Percentiles rank a stretch among this genome's conserved stretches.
phyloP scores from a whole-genome alignment of 1,139 yeast species.

The Nakaseomyces glabratus region DNA sequence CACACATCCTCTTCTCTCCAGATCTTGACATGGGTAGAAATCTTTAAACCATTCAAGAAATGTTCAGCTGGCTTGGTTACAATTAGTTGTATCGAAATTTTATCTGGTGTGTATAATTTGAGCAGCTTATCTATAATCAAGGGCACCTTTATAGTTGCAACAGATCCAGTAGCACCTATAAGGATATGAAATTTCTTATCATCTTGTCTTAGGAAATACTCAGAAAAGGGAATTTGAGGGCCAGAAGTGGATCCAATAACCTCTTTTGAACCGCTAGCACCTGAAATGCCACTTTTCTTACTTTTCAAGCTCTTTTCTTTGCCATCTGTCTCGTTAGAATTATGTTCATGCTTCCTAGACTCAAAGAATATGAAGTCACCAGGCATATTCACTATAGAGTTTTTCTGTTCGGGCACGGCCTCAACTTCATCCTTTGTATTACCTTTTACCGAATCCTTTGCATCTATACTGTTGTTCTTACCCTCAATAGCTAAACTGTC shows the following conservation, averaged over 20 bases:
- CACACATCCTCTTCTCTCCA: conserved; percentile 96
- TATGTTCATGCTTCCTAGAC: conserved; percentile 8
- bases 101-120: conserved; percentile 61
- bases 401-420: conserved; percentile 20
- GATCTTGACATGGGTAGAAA: conserved; percentile 73
- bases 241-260: conserved; percentile 46
- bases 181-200: conserved; percentile 79
- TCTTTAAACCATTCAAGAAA: conserved; percentile 67
- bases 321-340: conserved; percentile 1
- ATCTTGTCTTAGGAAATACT: conserved; percentile 59
- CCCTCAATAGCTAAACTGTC: conserved; percentile 6
- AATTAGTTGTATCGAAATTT: conserved; percentile 74
- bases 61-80: conserved; percentile 79
- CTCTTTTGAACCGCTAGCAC: conserved; percentile 27
- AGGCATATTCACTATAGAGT: conserved; percentile 30
- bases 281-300: conserved; percentile 7
- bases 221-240: conserved; percentile 67
- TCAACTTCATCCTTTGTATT: conserved; percentile 9
- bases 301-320: background rate
- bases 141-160: conserved; percentile 90
- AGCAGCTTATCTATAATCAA: conserved; percentile 72
- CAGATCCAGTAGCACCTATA: conserved; percentile 91
- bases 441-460: background rate
- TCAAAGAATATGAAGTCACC: conserved; percentile 29
- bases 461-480: background rate